Percentiles rank a stretch among this genome's conserved stretches.
phyloP scores from a whole-genome alignment of 768 basidiomycete genomes.

The Rubroboletus satanas region DNA sequence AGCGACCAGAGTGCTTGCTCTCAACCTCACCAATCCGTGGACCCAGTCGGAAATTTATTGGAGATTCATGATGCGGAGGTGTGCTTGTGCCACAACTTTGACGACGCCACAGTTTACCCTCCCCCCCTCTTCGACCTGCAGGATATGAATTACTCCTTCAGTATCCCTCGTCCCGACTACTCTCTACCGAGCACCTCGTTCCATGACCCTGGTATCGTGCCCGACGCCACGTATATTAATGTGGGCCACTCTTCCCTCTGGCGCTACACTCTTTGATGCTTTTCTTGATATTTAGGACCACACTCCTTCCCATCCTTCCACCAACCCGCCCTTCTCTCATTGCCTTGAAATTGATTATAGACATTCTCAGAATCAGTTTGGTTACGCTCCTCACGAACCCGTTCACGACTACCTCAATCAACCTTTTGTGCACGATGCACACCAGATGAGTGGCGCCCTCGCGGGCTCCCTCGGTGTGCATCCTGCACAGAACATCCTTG shows the following conservation, averaged over 20 bases:
- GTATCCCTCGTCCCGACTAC: background rate
- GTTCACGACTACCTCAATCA: background rate
- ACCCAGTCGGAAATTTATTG: background rate
- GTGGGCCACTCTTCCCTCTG: constrained; percentile 1
- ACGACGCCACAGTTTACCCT: background rate
- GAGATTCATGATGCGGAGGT: constrained; percentile 6
- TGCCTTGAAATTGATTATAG: background rate
- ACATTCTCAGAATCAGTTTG: background rate
- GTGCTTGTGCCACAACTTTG: constrained; percentile 2
- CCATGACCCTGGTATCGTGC: background rate
- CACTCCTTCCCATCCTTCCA: background rate
- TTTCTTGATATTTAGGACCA: constrained; percentile 3
- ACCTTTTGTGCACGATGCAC: background rate
- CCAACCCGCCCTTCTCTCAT: background rate
- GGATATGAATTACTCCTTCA: background rate
- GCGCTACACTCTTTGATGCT: background rate
- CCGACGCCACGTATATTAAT: constrained; percentile 3
- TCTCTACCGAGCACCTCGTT: background rate
- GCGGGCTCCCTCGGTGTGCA: background rate
- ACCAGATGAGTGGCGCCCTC: background rate
- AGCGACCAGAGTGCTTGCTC: constrained; percentile 1
- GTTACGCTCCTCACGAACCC: background rate
- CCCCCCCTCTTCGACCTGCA: background rate
- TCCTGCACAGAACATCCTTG: background rate
- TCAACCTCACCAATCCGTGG: constrained; percentile 2